phyloP scores from a whole-genome alignment of 805 yeast species.

The Lachancea waltii region DNA sequence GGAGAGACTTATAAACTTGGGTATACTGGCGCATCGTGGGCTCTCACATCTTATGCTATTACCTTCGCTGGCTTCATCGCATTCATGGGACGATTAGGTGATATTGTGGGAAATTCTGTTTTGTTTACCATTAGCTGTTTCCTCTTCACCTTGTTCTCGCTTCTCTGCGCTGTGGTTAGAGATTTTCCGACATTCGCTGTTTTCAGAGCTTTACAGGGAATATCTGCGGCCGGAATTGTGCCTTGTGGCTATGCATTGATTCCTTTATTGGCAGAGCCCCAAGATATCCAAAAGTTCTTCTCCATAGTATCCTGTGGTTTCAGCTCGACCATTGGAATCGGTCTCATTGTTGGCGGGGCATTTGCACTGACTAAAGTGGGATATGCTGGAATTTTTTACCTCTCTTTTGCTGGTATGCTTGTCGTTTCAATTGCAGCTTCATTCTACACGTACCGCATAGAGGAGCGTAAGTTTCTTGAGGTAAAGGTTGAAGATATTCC shows the following conservation, averaged over 20 bases:
- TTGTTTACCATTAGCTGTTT: constrained; percentile 27
- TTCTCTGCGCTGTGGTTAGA: constrained; percentile 35
- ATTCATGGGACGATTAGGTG: constrained; percentile 38
- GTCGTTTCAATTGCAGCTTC: constrained; percentile 19
- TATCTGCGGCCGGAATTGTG: constrained; percentile 37
- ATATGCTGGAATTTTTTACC: constrained; percentile 36
- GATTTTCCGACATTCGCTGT: constrained; percentile 36
- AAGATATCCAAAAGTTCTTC: constrained; percentile 25
- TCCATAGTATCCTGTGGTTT: constrained; percentile 23
- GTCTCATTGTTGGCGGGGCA: constrained; percentile 41
- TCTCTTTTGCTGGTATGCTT: constrained; percentile 32
- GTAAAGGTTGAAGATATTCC: constrained; percentile 14
- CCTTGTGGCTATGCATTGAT: constrained; percentile 35
- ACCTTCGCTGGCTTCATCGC: constrained; percentile 42
- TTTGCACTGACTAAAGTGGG: constrained; percentile 35
- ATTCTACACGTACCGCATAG: constrained; percentile 30
- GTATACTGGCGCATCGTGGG: constrained; percentile 31
- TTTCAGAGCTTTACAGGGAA: constrained; percentile 41
- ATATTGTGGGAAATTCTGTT: constrained; percentile 36
- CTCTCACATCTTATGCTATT: constrained; percentile 38
- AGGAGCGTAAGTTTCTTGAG: constrained; percentile 14
- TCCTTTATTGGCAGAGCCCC: constrained; percentile 28
- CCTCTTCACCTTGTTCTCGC: constrained; percentile 22
- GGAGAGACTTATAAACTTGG: constrained; percentile 14
- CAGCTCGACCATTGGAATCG: constrained; percentile 35